These are phyloP conservation scores for Camelina neglecta DNA, from an alignment of 345 rosid genomes.

Conservation along the genomic window DNA sequence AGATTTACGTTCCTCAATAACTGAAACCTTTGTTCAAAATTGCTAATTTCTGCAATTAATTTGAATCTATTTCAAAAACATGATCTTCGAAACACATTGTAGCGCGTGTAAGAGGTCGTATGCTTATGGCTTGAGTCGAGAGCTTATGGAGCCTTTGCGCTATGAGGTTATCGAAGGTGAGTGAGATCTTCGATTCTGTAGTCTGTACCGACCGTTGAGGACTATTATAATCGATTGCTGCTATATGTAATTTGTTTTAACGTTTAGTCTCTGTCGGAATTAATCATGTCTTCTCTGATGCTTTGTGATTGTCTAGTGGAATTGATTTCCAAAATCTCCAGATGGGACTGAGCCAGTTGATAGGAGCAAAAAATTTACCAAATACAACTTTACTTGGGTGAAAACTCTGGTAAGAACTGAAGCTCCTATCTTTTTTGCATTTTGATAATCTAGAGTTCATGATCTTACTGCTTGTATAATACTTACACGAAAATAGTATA, in stretches of 20 bases:
- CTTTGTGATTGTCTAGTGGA: neutral
- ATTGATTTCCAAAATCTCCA: neutral
- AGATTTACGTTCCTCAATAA: too few relatives aligned
- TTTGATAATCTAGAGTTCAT: neutral
- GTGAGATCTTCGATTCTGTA: neutral
- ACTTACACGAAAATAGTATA: neutral
- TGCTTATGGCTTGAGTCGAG: too few relatives aligned
- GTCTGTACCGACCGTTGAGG: neutral
- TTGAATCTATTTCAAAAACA: neutral
- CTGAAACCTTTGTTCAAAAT: neutral
- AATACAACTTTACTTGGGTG: too few relatives aligned
- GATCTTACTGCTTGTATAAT: neutral
- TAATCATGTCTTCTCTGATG: neutral
- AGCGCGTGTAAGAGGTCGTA: neutral
- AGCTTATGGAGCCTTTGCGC: neutral
- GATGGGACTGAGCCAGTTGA: neutral
- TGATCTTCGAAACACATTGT: neutral
- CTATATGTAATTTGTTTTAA: too few relatives aligned
- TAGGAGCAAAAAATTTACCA: neutral
- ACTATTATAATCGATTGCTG: neutral
- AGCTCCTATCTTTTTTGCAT: neutral
- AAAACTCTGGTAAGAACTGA: conserved; percentile 8
- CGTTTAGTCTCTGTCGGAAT: neutral
- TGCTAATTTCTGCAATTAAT: neutral
- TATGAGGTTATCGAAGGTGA: neutral